Conservation (phyloP, 768 basidiomycete species). For the Nidularia pulvinata region DNA sequence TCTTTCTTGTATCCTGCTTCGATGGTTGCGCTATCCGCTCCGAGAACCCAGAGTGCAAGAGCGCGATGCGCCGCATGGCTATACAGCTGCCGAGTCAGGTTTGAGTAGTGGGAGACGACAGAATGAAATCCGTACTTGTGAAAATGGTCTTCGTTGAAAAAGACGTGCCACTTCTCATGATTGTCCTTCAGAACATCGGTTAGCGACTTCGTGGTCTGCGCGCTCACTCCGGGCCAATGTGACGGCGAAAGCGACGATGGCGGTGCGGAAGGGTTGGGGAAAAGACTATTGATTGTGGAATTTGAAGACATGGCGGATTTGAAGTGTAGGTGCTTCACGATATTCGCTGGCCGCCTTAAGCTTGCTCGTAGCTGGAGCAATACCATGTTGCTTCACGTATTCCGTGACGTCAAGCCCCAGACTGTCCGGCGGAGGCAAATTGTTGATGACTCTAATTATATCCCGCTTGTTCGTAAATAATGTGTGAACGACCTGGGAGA, state of each 20-base stretch:
- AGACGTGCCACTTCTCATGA: slow-evolving; percentile 45
- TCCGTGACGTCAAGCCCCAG: too few species aligned
- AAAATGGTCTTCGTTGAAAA: slow-evolving; percentile 40
- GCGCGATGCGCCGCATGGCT: slow-evolving; percentile 13
- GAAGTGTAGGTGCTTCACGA: too few species aligned
- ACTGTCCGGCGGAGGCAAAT: too few species aligned
- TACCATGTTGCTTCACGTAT: too few species aligned
- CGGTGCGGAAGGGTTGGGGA: background rate
- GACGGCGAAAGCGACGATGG: background rate
- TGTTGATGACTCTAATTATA: too few species aligned
- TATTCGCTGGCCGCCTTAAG: too few species aligned
- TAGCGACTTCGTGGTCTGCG: slow-evolving; percentile 21
- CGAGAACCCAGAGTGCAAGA: slow-evolving; percentile 15
- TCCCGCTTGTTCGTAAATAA: too few species aligned
- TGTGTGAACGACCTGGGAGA: too few species aligned
- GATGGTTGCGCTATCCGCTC: slow-evolving; percentile 20
- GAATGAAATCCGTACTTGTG: slow-evolving; percentile 43
- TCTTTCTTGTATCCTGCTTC: slow-evolving; percentile 30
- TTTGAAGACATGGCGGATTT: too few species aligned
- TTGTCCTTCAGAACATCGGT: slow-evolving; percentile 41
- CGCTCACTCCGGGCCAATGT: slow-evolving; percentile 17
- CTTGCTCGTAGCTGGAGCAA: too few species aligned
- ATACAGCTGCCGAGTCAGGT: background rate
- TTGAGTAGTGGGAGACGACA: background rate
- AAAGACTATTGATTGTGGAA: background rate